Conservation (phyloP, 495 filamentous ascomycete genomes). For the Trichodelitschia bisporula region DNA sequence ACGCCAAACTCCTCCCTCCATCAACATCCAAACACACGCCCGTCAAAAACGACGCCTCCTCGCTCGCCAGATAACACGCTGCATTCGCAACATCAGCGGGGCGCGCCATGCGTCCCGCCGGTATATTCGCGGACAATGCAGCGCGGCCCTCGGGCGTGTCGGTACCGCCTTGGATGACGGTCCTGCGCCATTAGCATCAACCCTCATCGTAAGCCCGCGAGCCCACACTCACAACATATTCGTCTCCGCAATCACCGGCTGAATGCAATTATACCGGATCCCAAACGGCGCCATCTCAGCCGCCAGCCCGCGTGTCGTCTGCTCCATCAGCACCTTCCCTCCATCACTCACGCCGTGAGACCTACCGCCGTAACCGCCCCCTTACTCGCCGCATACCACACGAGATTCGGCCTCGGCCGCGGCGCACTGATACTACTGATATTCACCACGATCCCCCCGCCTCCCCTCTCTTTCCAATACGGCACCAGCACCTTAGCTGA, state of each 20-base stretch:
- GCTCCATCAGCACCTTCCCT: background rate
- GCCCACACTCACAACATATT: background rate
- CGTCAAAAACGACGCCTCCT: background rate
- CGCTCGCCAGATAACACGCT: background rate
- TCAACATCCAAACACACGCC: background rate
- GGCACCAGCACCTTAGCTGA: constrained; percentile 1
- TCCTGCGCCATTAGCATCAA: no score
- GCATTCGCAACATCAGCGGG: background rate
- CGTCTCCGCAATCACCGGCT: background rate
- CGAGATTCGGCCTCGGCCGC: no score
- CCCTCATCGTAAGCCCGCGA: no score
- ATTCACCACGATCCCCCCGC: no score
- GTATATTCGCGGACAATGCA: background rate
- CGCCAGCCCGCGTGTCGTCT: constrained; percentile 1
- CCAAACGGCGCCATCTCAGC: background rate
- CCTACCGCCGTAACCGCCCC: no score
- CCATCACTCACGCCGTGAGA: no score
- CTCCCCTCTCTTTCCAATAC: constrained; percentile 2
- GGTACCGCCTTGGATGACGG: background rate
- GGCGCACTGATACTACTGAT: no score
- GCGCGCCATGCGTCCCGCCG: background rate
- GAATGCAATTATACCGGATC: background rate
- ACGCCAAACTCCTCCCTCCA: no score
- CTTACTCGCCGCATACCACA: no score
- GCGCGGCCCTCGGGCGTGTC: background rate